Evolutionary conservation across 2,329 filamentous ascomycete species (phyloP), one percentile per base, ranked within the genome.

Genomic region (Phyllachora maydis): DNA sequence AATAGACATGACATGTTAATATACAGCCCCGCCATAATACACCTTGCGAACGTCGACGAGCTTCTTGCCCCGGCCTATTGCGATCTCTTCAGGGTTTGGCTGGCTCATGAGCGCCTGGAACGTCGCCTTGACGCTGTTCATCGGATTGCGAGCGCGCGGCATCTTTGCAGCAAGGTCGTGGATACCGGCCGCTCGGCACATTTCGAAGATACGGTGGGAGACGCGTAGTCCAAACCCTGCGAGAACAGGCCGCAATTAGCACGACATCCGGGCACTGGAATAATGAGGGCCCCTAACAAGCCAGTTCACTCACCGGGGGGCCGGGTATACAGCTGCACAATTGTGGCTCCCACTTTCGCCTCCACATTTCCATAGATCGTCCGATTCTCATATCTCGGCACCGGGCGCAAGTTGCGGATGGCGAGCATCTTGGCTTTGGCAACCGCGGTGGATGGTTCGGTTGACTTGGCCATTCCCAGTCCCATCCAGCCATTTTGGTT

Each of bases 81-180:
- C 88, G 42, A 98, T 73, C 42, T 85, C 71, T 45, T 95, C 79
- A 15, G 88, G 88, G 41, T 91, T 60, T 30, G 67, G 67, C 55
- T 98, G 88, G 54, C 59, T 75, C 46, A 67, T 65, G 31, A 98
- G 57, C 4, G 83, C 85, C 46, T 85, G 49, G 49, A 77, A 78
- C 19, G 81, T 65, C 9, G 88, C 88, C 56, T 93, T 93, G 52
- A 92, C 76, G 11, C 83, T 79, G 57, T 98, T 98, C 82, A 95
- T 92, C 36, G 82, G 81, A 59, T 92, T 95, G 40, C 83, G 68
- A 31, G 79, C 79, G 21, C 85, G 74, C 18, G 73, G 71, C 31
- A 91, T 83, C 35, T 65, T 65, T 23, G 79, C 83, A 10, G 82
- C 65, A 16, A 98, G 65, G 46, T 98, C 88, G 32, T 73, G 61